Conservation (phyloP, 768 basidiomycete genomes). For the Cytidiella melzeri region DNA sequence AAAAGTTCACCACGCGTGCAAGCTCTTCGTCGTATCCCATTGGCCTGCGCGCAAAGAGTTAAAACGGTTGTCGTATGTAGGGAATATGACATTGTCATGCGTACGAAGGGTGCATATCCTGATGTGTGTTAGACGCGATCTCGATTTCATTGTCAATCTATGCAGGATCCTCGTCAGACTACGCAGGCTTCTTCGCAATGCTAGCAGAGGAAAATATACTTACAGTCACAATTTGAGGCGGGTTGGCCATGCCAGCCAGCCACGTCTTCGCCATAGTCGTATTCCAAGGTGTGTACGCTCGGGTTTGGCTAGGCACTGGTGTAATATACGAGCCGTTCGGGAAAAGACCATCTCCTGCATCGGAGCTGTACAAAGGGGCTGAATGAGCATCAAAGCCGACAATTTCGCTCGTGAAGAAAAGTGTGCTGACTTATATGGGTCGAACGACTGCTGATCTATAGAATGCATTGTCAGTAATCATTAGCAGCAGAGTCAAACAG, state of each 20-base stretch:
- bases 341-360: constrained; percentile 44
- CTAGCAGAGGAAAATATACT: too few species aligned
- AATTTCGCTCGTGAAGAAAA: not conserved
- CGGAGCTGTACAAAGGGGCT: constrained; percentile 38
- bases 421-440: constrained; percentile 33
- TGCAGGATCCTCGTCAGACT: too few species aligned
- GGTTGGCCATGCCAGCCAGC: constrained; percentile 40
- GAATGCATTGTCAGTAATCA: too few species aligned
- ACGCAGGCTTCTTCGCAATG: too few species aligned
- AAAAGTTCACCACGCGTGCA: constrained; percentile 36
- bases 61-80: not conserved
- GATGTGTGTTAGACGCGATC: constrained; percentile 46
- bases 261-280: constrained; percentile 36
- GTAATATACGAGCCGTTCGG: constrained; percentile 41
- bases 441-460: constrained; percentile 28
- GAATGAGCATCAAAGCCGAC: constrained; percentile 30
- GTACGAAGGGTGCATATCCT: constrained; percentile 46
- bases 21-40: constrained; percentile 49
- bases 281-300: constrained; percentile 44
- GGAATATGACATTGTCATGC: too few species aligned
- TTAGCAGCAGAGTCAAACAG: too few species aligned
- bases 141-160: constrained; percentile 58
- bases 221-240: constrained; percentile 40
- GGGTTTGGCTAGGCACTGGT: constrained; percentile 32
- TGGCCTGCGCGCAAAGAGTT: constrained; percentile 12